Base-by-base conservation (phyloP, 805 yeast genomes). In the Komagataella ulmi region DNA sequence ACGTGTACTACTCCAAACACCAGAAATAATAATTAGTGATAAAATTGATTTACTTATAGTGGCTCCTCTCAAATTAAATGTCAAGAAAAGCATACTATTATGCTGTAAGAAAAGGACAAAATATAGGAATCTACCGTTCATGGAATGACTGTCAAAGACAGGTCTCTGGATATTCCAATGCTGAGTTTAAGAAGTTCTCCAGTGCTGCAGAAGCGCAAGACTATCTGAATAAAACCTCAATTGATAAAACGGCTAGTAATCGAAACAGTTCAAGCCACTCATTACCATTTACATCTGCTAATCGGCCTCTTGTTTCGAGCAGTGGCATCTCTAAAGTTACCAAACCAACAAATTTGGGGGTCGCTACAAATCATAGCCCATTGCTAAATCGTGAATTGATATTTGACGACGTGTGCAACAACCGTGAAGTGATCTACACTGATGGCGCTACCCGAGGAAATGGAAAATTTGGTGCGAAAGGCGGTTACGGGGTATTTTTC, bases 401-500 rank as follows among this genome's bases (percentile, higher is more conserved):
- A 7, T 18, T n/a, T 6, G 30, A 17, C 6, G 47, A 45, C 19
- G 17, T 45, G 6, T n/a, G 24, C 3, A 2, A 6, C 17, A 14
- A 45, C 47, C 30, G n/a, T 18, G 30, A 45, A n/a, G 24, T 45
- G 24, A 69, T 88, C 0, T 89, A 77, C 59, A 82, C 88, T 18
- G 97, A 89, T 64, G 97, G 97, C 0, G 85, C 95, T 0, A 71
- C 82, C 0, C 67, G 81, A 7, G 74, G 77, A 3, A 83, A 84
- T 58, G 89, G 88, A 0, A 67, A 59, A 18, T 56, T 57, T 7
- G 36, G 21, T 8, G 69, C 75, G 1, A 52, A 57, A 2, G 81
- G 83, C 0, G 97, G 97, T 0, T 80, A 76, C 59, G 97, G 96
- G 21, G 85, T 85, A 0, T 88, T 68, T 61, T 87, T 75, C 62